phyloP scores from a whole-genome alignment of 2,329 filamentous ascomycete genomes.

The Hirsutella minnesotensis region DNA sequence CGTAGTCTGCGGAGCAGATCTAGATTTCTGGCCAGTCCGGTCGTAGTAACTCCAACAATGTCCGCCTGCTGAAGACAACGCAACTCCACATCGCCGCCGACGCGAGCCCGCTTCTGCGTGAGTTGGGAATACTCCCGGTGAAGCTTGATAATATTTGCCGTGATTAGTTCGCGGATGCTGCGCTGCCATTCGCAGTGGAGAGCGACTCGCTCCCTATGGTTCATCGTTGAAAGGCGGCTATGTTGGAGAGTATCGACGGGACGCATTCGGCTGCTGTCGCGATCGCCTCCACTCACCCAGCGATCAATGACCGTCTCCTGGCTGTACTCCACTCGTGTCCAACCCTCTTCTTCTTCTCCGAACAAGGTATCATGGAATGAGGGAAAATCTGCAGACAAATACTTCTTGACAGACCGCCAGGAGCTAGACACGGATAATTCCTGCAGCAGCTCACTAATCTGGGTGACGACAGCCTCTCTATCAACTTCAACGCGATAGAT shows the following conservation, averaged over 20 bases:
- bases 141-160: constrained; percentile 4
- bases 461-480: not conserved
- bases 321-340: not conserved
- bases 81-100: constrained; percentile 6
- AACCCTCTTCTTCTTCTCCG: constrained; percentile 1
- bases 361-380: constrained; percentile 1
- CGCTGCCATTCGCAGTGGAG: constrained; percentile 5
- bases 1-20: too few relatives aligned
- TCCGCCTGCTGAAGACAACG: constrained; percentile 25
- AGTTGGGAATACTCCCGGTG: constrained; percentile 1
- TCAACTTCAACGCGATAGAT: constrained; percentile 9
- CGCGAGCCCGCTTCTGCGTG: constrained; percentile 2
- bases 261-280: not conserved
- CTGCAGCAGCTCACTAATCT: not conserved
- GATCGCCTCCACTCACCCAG: constrained; percentile 1
- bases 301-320: not conserved
- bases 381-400: not conserved
- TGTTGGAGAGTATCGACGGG: not conserved
- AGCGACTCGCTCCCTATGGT: constrained; percentile 1
- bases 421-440: not conserved
- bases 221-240: constrained; percentile 1
- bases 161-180: constrained; percentile 3
- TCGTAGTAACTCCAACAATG: constrained; percentile 49
- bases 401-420: constrained; percentile 1
- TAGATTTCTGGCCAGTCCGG: constrained; percentile 23